Evolutionary conservation across 345 rosid species (phyloP).

Genomic region (Pistacia integerrima): DNA sequence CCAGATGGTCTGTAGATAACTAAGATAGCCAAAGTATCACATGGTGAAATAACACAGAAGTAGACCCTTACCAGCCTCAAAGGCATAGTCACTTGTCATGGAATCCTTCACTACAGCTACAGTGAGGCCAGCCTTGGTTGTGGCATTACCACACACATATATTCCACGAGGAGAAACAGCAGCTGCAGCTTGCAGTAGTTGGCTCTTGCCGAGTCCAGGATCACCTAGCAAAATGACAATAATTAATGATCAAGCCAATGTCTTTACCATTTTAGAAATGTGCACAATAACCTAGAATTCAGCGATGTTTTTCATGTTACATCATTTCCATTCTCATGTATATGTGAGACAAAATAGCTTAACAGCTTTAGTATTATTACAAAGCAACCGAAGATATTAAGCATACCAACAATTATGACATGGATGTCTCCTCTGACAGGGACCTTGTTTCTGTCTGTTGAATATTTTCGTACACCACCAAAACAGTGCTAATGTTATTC

Average conservation of each 20-base stretch:
- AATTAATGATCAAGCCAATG: slow-evolving; percentile 10
- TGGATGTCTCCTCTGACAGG: slow-evolving; percentile 99
- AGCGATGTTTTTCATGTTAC: background rate
- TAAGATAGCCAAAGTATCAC: slow-evolving; percentile 7
- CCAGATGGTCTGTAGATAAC: background rate
- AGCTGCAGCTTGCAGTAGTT: slow-evolving; percentile 95
- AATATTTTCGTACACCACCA: slow-evolving; percentile 95
- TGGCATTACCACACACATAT: slow-evolving; percentile 95
- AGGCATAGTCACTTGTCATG: slow-evolving; percentile 87
- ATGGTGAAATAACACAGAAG: slow-evolving; percentile 3
- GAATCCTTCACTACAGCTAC: slow-evolving; percentile 97
- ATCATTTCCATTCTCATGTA: background rate
- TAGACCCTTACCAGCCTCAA: slow-evolving; percentile 84
- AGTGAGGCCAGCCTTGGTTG: slow-evolving; percentile 91
- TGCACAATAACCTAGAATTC: background rate
- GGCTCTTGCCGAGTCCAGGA: slow-evolving; percentile 99
- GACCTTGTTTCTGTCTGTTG: slow-evolving; percentile 90
- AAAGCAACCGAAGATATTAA: slow-evolving; percentile 15
- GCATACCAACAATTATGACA: slow-evolving; percentile 90
- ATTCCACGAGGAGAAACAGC: slow-evolving; percentile 95
- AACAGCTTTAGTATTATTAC: background rate
- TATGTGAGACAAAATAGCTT: background rate
- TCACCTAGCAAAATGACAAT: slow-evolving; percentile 62
- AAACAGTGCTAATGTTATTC: slow-evolving; percentile 86
- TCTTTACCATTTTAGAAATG: slow-evolving; percentile 8